Percentiles rank a stretch among this genome's conserved stretches.
phyloP scores from a whole-genome alignment of 768 basidiomycete genomes.

The Cystobasidium ongulense region DNA sequence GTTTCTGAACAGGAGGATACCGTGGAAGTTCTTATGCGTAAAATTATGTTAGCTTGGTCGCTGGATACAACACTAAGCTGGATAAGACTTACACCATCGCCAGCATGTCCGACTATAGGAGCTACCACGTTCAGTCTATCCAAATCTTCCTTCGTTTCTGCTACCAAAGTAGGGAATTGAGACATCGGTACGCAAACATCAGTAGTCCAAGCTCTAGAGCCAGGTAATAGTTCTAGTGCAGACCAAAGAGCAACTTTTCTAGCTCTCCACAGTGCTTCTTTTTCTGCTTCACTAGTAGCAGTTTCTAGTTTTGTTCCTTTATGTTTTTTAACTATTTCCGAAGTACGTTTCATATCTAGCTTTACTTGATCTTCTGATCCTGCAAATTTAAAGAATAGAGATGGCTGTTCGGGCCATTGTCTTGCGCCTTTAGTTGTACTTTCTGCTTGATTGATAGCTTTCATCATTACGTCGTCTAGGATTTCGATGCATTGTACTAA shows the following conservation, averaged over 20 bases:
- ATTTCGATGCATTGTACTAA: conserved; percentile 80
- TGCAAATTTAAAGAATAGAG: conserved; percentile 86
- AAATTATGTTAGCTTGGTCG: conserved; percentile 40
- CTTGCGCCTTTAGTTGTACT: conserved; percentile 9
- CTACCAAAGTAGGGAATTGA: conserved; percentile 46
- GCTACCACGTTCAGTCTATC: conserved; percentile 55
- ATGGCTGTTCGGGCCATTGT: conserved; percentile 43
- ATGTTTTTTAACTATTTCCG: conserved; percentile 58
- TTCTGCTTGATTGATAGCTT: conserved; percentile 35
- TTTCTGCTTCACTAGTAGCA: conserved; percentile 70
- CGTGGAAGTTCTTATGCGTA: conserved; percentile 48
- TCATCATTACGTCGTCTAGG: conserved; percentile 60
- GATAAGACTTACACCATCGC: conserved; percentile 58
- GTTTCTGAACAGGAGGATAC: conserved; percentile 44
- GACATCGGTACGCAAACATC: conserved; percentile 66
- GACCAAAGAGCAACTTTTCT: conserved; percentile 39
- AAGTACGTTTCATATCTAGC: conserved; percentile 48
- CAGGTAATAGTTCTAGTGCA: conserved; percentile 49
- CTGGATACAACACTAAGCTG: too few species aligned
- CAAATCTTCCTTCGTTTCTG: conserved; percentile 73
- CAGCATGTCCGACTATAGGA: conserved; percentile 75
- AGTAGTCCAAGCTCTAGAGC: conserved; percentile 68
- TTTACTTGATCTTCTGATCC: conserved; percentile 58
- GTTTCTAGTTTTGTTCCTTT: conserved; percentile 63
- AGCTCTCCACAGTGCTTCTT: conserved; percentile 66